Percentiles rank a stretch among this genome's conserved stretches.
phyloP scores from a whole-genome alignment of 768 basidiomycete genomes.

The Cystofilobasidium bisporidii region DNA sequence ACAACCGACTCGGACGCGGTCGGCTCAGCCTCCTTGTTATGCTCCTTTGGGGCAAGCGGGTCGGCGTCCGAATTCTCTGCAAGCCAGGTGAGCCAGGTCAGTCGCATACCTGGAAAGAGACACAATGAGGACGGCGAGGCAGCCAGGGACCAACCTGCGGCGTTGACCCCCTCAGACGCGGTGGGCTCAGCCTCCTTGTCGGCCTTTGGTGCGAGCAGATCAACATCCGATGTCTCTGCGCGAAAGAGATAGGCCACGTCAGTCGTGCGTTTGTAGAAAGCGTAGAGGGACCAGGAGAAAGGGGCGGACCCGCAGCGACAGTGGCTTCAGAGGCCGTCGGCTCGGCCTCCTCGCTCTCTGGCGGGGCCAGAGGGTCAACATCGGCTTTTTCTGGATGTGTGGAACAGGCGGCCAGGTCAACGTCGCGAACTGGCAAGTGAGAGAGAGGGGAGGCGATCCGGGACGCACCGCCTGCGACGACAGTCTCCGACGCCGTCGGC shows the following conservation, averaged over 20 bases:
- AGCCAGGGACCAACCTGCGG: not conserved
- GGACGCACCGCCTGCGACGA: not conserved
- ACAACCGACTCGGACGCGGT: not conserved
- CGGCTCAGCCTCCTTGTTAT: not conserved
- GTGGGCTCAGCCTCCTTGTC: not conserved
- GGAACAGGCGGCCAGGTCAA: too few relatives aligned
- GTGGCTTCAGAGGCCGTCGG: too few relatives aligned
- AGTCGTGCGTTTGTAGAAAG: not conserved
- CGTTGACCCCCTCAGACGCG: not conserved
- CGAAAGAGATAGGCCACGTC: too few relatives aligned
- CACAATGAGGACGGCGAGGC: too few relatives aligned
- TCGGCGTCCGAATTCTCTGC: too few relatives aligned
- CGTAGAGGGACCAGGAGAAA: not conserved
- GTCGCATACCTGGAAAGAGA: too few relatives aligned
- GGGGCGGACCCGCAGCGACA: not conserved
- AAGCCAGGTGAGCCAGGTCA: too few relatives aligned
- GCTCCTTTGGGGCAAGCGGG: not conserved
- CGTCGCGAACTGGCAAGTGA: too few relatives aligned
- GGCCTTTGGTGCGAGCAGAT: not conserved
- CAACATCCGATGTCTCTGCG: too few relatives aligned
- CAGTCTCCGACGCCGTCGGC: not conserved
- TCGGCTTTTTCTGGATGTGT: not conserved
- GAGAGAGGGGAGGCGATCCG: too few relatives aligned
- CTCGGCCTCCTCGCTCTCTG: not conserved
- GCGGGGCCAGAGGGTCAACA: not conserved